Evolutionary conservation across 2,329 filamentous ascomycete genomes (phyloP), one percentile per base, ranked within the genome.

Genomic region (Paecilomyces sp.): DNA sequence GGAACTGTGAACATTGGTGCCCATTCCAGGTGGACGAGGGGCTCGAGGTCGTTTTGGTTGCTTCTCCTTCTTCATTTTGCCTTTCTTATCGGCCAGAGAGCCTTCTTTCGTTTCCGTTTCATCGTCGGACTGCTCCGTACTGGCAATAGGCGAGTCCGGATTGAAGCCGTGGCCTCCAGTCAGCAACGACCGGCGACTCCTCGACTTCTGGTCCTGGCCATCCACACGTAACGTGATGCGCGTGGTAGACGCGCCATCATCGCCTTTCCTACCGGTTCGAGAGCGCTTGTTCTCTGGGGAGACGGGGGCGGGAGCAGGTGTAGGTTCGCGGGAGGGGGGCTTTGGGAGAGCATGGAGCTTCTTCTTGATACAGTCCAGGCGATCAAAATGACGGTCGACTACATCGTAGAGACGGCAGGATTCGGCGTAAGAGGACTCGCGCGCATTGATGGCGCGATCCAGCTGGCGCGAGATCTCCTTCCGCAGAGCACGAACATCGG

Each of bases 281-380:
- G 72, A 70, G 41, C 79, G 77, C 58, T 79, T 77, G 51, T 61
- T 61, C 30, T 66, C 59, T 22, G 66, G 60, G 36, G 68, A 62
- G 18, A 34, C 28, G 11, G 54, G 54, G 25, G 68, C 66, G 25
- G 78, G 75, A 2, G 71, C 72, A 34, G 82, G 83, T 1, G 83
- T 84, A n/a, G 85, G 82, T 64, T 87, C 85, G 63, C 82, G 79
- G 22, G 83, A 85, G 2, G 83, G 80, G 18, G 84, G 85, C 70
- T 83, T 80, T 1, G 85, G 84, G 55, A 87, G 79, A 11, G 83
- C 81, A 62, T 85, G 80, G 22, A 88, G 79, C 72, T 87, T 88
- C 66, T 80, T 79, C 60, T 81, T 83, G 66, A 88, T 87, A 59
- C 82, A 80, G 56, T 79, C 80, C 55, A 88, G 72, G 54, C 84